Base-by-base conservation (phyloP, 1,284 basidiomycete species). In the Ustilago vetiveriae region DNA sequence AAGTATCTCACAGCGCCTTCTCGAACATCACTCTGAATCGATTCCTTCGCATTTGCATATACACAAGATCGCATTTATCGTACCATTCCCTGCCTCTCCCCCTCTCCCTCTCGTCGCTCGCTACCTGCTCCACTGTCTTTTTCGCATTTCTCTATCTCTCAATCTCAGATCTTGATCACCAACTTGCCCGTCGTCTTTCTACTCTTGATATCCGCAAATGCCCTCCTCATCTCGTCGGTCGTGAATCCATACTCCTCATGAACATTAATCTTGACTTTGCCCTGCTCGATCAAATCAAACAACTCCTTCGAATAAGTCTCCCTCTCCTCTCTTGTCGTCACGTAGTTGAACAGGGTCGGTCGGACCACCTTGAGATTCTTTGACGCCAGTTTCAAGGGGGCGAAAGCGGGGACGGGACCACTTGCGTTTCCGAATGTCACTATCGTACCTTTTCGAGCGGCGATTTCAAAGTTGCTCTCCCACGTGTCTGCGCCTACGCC, bases 391-490 rank as follows among this genome's bases (percentile, higher is more conserved):
- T 88, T 90, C 57, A 92, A 84, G 0, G 90, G 86, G 2, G 89
- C 82, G 76, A 95, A 89, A 0, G 91, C 74, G 10, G 83, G 71
- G 9, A 82, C 81, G 11, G 89, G 83, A 3, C 93, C 94, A 11
- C 91, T 94, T 0, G 94, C 92, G 80, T 96, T 97, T 0, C 95
- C 95, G 49, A 94, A 88, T 9, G 89, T 89, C n/a, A 94, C 90
- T 33, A 98, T 82, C 4, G 84, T 85, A 6, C 75, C 78, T 40
- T 79, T 78, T 16, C 74, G 67, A 10, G 76, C 74, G 57, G 92
- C 85, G 78, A 94, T 85, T 77, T 89, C 86, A 82, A 95, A 92
- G 84, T 94, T 87, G 70, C 87, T 86, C 30, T 78, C 78, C 65
- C 70, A 78, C 14, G 79, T 80, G 30, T 73, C 66, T 54, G 68